phyloP scores from a whole-genome alignment of 495 filamentous ascomycete genomes.

The Penicillium samsonianum region DNA sequence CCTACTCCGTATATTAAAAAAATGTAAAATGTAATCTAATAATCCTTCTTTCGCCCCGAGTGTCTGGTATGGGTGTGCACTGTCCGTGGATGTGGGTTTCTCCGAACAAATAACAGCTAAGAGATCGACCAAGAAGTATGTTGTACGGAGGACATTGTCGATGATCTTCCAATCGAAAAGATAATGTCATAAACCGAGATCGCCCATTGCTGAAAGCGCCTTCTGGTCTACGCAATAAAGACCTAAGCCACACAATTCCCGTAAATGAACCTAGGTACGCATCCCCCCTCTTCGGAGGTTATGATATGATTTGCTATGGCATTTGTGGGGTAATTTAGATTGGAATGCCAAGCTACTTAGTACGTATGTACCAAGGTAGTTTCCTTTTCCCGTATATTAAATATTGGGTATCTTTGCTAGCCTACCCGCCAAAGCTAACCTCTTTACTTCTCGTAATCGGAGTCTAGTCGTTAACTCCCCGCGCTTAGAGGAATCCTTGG shows the following conservation, averaged over 20 bases:
- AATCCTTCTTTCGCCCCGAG: constrained; percentile 20
- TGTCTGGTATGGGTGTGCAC: constrained; percentile 27
- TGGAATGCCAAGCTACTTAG: not conserved
- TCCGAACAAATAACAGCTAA: constrained; percentile 13
- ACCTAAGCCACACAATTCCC: too few relatives aligned
- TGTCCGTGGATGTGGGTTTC: constrained; percentile 26
- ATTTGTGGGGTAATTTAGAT: constrained; percentile 18
- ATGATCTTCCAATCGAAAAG: not conserved
- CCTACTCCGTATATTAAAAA: too few relatives aligned
- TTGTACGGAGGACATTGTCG: not conserved
- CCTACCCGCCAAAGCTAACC: not conserved
- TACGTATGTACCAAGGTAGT: not conserved
- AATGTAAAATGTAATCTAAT: not conserved
- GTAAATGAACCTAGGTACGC: not conserved
- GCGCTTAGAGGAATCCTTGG: constrained; percentile 11
- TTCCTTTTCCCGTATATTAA: not conserved
- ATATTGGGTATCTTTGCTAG: not conserved
- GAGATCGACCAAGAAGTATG: constrained; percentile 5
- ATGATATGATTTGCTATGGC: constrained; percentile 4
- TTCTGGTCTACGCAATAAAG: not conserved
- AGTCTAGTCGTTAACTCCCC: constrained; percentile 4
- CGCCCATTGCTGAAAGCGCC: not conserved
- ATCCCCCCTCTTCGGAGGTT: constrained; percentile 5
- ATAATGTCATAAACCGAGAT: not conserved
- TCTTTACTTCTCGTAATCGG: constrained; percentile 6